phyloP scores from a whole-genome alignment of 1,284 basidiomycete species.

The Termitomyces sp. region DNA sequence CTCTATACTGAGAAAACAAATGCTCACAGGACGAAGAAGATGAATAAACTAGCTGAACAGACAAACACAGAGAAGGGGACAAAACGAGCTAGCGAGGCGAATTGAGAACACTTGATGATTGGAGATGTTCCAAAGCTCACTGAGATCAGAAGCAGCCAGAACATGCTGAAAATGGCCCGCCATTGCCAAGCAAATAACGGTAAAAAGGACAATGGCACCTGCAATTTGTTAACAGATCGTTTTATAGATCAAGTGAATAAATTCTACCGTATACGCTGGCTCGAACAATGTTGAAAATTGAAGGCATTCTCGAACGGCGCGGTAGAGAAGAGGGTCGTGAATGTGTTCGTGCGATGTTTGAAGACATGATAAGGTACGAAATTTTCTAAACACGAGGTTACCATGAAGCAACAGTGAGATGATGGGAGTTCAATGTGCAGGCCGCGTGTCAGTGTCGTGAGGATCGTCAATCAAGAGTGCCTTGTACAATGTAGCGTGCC shows the following conservation, averaged over 20 bases:
- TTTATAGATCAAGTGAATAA: background rate
- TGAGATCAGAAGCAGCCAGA: slow-evolving; percentile 69
- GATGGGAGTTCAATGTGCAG: slow-evolving; percentile 11
- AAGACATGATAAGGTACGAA: slow-evolving; percentile 35
- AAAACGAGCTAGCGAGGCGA: slow-evolving; percentile 58
- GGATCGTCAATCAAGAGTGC: slow-evolving; percentile 4
- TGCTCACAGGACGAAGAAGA: slow-evolving; percentile 57
- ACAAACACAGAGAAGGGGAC: slow-evolving; percentile 80
- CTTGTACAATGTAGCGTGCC: background rate
- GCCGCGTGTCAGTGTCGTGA: slow-evolving; percentile 13
- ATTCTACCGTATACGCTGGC: slow-evolving; percentile 53
- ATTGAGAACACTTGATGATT: slow-evolving; percentile 1
- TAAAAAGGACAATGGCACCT: slow-evolving; percentile 67
- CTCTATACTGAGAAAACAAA: background rate
- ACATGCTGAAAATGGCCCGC: slow-evolving; percentile 69
- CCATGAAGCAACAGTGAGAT: slow-evolving; percentile 28
- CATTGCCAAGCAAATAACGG: slow-evolving; percentile 68
- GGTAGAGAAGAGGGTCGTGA: slow-evolving; percentile 23
- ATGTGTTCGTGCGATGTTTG: slow-evolving; percentile 23
- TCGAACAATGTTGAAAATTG: slow-evolving; percentile 60
- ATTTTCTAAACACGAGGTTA: slow-evolving; percentile 41
- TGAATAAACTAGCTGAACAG: slow-evolving; percentile 59
- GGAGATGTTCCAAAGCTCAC: slow-evolving; percentile 37
- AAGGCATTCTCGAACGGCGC: slow-evolving; percentile 37
- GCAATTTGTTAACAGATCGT: slow-evolving; percentile 10